Evolutionary conservation across 345 rosid species (phyloP), one percentile per base, ranked within the genome.

Genomic region (Pugionium cornutum): DNA sequence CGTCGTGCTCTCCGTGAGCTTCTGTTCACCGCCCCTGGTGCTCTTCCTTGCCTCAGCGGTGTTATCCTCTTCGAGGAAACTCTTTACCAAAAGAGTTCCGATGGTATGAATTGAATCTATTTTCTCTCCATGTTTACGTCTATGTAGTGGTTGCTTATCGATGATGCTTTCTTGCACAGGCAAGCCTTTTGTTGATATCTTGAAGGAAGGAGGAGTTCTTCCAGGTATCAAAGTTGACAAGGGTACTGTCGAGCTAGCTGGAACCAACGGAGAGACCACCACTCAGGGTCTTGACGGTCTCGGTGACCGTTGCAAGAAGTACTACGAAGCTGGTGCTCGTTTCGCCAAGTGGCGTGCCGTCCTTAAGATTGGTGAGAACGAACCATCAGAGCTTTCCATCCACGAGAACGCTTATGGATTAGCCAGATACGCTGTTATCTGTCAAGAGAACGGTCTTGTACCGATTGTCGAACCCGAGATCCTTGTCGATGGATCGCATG

Each of bases 331-430:
- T 18, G 44, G 78, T 75, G 78, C 78, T 0, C 78, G 97, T 53
- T 94, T 94, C 39, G 97, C 99, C 67, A 94, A 94, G 71, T 94
- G 99, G 99, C 96, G 96, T 69, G 82, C 96, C 4, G 99, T 94
- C 26, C 86, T 94, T 8, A 94, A 94, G 83, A 94, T 94, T n/a
- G 80, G 96, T 18, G 65, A 78, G 9, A 90, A 70, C 11, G 97
- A 94, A 84, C 99, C 96, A 18, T 83, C 96, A 41, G 89, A 85
- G 78, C 76, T 70, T 4, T 76, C 96, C 32, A 88, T 94, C 82
- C 86, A 82, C 3, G 78, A 75, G 67, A 75, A 75, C 41, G 78
- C 78, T 3, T 75, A 75, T 0, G 78, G 75, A 32, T 69, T 75
- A 28, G 78, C 78, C 9, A 78, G 97, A 67, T 94, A 90, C 48